phyloP scores from a whole-genome alignment of 306 rosid species.

The Casuarina cunninghamiana region DNA sequence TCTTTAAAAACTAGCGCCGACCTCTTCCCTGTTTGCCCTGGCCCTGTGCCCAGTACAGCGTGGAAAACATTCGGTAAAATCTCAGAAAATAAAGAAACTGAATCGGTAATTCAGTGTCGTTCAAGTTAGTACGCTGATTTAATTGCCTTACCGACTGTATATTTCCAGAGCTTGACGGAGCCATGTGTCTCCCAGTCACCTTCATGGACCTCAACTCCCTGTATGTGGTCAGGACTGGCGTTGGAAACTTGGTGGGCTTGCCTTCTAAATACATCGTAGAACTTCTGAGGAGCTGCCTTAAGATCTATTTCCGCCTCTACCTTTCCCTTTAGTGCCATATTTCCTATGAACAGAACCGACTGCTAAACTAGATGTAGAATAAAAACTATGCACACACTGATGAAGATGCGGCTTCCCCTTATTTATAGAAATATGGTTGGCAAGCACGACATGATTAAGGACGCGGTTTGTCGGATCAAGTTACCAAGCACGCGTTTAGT shows the following conservation, averaged over 20 bases:
- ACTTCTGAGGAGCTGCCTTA: conserved; percentile 26
- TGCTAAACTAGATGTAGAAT: not conserved
- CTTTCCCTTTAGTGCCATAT: conserved; percentile 23
- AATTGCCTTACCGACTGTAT: conserved; percentile 17
- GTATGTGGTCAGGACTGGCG: conserved; percentile 13
- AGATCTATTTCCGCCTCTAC: conserved; percentile 33
- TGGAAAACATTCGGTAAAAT: no score
- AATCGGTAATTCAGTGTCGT: no score
- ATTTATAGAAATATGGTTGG: not conserved
- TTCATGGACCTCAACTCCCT: conserved; percentile 35
- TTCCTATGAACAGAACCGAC: not conserved
- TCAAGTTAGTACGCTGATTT: not conserved
- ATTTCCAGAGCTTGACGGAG: conserved; percentile 36
- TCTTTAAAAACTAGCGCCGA: not conserved
- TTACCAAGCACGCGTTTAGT: not conserved
- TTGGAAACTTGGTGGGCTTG: conserved; percentile 28
- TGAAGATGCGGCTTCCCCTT: not conserved
- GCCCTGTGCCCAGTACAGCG: no score
- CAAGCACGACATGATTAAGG: not conserved
- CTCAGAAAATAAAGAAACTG: not conserved
- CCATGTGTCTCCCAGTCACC: conserved; percentile 49
- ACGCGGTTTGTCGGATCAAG: not conserved
- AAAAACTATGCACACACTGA: not conserved
- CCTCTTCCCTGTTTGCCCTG: not conserved
- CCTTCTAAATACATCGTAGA: conserved; percentile 27